Base-by-base conservation (phyloP, 2,329 filamentous ascomycete species). In the Colletotrichum liriopes region DNA sequence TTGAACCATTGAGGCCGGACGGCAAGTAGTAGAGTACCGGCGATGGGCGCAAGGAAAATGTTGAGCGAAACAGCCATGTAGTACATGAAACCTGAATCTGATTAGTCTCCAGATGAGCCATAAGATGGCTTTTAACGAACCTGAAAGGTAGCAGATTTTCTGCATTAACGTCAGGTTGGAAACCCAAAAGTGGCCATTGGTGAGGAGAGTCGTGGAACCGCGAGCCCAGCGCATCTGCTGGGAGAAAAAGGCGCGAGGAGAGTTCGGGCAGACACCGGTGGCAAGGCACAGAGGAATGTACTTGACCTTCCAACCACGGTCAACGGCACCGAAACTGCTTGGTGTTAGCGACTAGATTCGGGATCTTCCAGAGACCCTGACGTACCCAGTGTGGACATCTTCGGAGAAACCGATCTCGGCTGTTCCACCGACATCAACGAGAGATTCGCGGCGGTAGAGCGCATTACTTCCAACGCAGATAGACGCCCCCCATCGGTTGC, bases 221-320 rank as follows among this genome's bases (percentile, higher is more conserved):
- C 81, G 79, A 14, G 82, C 82, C 83, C 83, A 84, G 20, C 83
- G 79, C 82, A 84, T 84, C 76, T 84, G 83, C 78, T 84, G 83
- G 47, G 81, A 83, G 73, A 84, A 84, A 70, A 84, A 83, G 0
- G 83, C 82, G 5, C 82, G 77, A 2, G 83, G 83, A 0, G 80
- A 84, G 69, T 84, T 82, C 16, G 83, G 83, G 66, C 83, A 84
- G 62, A 84, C 81, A n/a, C 83, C 83, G 39, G 81, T 83, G 1
- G 83, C 83, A 61, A 84, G 77, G 66, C 82, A 83, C 16, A 84
- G 76, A 11, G 82, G 82, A 6, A 84, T 76, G 69, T 84, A 84
- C 72, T 81, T 80, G 67, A 84, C 79, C 72, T 81, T 83, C 83
- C 83, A 84, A 52, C 82, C 82, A 61, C 82, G 79, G 63, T 82